Percentiles rank a stretch among this genome's conserved stretches.
Conservation (phyloP, 83 land plant genomes). For the Picea abies region DNA sequence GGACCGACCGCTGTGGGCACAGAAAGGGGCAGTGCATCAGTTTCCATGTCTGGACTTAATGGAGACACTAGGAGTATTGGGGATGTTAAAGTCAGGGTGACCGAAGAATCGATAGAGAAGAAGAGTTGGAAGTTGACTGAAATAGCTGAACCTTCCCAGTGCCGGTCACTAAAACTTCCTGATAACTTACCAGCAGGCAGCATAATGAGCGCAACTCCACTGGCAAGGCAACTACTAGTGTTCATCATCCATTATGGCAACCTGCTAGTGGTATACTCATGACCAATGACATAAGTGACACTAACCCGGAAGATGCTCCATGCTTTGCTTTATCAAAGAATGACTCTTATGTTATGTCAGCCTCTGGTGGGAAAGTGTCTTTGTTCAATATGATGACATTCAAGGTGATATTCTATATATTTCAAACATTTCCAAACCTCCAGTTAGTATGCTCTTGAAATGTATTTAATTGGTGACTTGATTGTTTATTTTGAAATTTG, state of each 20-base stretch:
- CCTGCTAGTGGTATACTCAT: conserved; percentile 80
- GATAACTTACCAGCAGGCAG: conserved; percentile 56
- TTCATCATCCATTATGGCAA: conserved; percentile 74
- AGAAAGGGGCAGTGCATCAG: conserved; percentile 12
- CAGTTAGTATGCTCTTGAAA: background rate
- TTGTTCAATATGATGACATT: conserved; percentile 85
- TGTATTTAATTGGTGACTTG: conserved; percentile 7
- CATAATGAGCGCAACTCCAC: conserved; percentile 34
- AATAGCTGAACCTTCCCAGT: conserved; percentile 66
- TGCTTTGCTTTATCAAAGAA: conserved; percentile 88
- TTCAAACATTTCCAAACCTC: background rate
- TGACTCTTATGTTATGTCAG: conserved; percentile 90
- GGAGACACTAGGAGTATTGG: conserved; percentile 44
- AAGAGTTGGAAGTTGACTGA: conserved; percentile 79
- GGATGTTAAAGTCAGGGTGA: conserved; percentile 59
- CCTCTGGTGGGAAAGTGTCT: conserved; percentile 83
- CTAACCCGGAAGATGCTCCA: conserved; percentile 69
- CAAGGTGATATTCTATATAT: conserved; percentile 46
- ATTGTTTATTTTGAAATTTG: background rate
- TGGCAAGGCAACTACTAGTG: conserved; percentile 67
- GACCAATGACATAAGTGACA: conserved; percentile 73
- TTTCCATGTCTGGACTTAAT: conserved; percentile 24
- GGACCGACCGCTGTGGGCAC: background rate
- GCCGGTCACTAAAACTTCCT: conserved; percentile 72
- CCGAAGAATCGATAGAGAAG: conserved; percentile 64